These are phyloP conservation scores for Neopestalotiopsis clavispora DNA, from an alignment of 2,329 filamentous ascomycete genomes.

Conservation along the genomic window DNA sequence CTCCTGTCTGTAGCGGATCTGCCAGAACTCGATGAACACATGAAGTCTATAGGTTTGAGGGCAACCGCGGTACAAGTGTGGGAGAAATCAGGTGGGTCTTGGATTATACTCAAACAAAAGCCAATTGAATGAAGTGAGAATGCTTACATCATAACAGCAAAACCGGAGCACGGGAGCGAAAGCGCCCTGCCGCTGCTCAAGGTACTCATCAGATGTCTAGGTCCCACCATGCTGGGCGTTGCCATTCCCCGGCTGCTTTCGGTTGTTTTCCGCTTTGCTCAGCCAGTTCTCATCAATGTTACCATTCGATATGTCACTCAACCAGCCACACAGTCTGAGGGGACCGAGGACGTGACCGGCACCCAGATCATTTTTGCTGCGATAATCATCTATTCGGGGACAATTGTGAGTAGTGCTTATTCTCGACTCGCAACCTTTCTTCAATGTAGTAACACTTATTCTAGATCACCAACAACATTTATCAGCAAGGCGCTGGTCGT, in stretches of 20 bases:
- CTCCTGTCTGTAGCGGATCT: neutral
- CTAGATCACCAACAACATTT: conserved; percentile 8
- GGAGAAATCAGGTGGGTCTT: neutral
- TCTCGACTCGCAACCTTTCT: neutral
- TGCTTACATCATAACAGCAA: neutral
- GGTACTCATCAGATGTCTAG: neutral
- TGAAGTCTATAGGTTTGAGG: neutral
- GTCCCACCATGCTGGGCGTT: neutral
- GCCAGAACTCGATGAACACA: neutral
- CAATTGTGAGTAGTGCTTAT: conserved; percentile 36
- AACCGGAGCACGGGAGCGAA: neutral
- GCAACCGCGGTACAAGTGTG: neutral
- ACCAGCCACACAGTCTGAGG: conserved; percentile 10
- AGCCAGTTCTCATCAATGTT: conserved; percentile 44
- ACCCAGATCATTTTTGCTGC: conserved; percentile 39
- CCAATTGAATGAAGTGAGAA: neutral
- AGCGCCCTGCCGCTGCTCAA: neutral
- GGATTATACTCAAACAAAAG: neutral
- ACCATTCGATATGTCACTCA: conserved; percentile 38
- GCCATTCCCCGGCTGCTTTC: conserved; percentile 37
- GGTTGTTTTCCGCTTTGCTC: conserved; percentile 44
- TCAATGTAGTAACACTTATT: neutral
- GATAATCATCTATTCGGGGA: conserved; percentile 39
- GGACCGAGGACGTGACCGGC: conserved; percentile 20
- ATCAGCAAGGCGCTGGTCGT: neutral